These are phyloP conservation scores for Myotisia sp. DNA, from an alignment of 2,329 filamentous ascomycete species.

Conservation along the genomic window DNA sequence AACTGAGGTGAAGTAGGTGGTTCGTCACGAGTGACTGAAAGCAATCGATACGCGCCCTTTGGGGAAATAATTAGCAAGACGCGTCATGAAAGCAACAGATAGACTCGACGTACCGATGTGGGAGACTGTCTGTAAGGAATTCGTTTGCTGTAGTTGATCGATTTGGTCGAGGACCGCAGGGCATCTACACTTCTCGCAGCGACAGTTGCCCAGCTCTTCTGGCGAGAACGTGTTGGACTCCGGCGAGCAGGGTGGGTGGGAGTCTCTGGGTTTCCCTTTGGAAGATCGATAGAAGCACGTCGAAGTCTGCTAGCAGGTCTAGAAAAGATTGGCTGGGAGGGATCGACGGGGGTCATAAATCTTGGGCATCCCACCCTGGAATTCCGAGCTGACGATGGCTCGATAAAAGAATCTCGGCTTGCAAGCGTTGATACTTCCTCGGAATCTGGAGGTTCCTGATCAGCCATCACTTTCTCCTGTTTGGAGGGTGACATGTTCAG, in stretches of 20 bases:
- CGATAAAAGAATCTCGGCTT: no score
- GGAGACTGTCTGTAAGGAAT: conserved; percentile 2
- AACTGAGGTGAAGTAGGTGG: neutral
- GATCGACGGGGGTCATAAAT: conserved; percentile 1
- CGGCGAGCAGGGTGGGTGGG: conserved; percentile 5
- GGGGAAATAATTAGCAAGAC: no score
- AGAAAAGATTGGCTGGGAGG: neutral
- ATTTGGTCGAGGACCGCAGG: conserved; percentile 7
- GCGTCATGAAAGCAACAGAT: no score
- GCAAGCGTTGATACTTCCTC: no score
- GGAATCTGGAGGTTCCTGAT: no score
- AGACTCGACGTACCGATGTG: conserved; percentile 1
- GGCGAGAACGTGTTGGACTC: conserved; percentile 2
- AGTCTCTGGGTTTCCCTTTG: conserved; percentile 4
- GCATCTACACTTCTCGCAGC: conserved; percentile 11
- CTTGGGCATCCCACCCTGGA: neutral
- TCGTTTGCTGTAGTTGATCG: conserved; percentile 4
- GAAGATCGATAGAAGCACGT: neutral
- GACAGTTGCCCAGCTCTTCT: conserved; percentile 9
- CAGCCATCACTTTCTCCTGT: no score
- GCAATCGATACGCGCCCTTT: conserved; percentile 3
- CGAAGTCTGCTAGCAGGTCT: neutral
- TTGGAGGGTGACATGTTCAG: no score
- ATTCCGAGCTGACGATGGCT: no score
- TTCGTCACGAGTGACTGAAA: conserved; percentile 1